phyloP scores from a whole-genome alignment of 2,329 filamentous ascomycete species.

The Talaromyces marneffei region DNA sequence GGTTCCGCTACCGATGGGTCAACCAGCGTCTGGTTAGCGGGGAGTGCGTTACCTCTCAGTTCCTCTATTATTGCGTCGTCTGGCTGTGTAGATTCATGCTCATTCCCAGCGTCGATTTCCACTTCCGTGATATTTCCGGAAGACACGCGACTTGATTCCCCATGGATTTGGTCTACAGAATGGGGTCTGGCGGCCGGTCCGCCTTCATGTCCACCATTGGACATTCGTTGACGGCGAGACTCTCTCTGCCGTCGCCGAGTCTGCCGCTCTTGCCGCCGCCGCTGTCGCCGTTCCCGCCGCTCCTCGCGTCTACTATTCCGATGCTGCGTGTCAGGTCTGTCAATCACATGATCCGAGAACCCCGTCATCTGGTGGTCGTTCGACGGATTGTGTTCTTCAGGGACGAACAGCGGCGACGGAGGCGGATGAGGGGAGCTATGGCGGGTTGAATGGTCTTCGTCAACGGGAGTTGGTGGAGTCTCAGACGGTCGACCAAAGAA shows the following conservation, averaged over 20 bases:
- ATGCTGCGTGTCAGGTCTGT: background rate
- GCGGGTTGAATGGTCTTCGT: background rate
- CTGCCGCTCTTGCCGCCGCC: slow-evolving; percentile 15
- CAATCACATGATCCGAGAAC: background rate
- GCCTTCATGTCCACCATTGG: background rate
- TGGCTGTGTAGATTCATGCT: background rate
- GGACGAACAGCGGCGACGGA: background rate
- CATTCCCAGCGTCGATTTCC: background rate
- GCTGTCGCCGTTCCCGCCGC: slow-evolving; percentile 5
- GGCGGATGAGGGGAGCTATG: background rate
- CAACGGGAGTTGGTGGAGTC: background rate
- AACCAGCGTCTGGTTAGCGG: background rate
- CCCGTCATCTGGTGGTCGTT: background rate
- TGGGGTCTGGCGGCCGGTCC: background rate
- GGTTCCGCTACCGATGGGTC: background rate
- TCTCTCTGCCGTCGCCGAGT: slow-evolving; percentile 11
- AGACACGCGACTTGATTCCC: background rate
- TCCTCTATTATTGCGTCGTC: background rate
- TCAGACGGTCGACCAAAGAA: slow-evolving; percentile 17
- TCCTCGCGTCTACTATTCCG: slow-evolving; percentile 13
- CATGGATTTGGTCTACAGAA: background rate
- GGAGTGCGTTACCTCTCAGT: background rate
- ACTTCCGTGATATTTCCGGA: background rate
- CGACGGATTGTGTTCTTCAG: background rate
- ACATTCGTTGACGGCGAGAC: slow-evolving; percentile 7